A percentile compares a stretch with the other conserved stretches of the same genome.
Evolutionary conservation across 441 rosid species (phyloP).

Genomic region (Eruca vesicaria): DNA sequence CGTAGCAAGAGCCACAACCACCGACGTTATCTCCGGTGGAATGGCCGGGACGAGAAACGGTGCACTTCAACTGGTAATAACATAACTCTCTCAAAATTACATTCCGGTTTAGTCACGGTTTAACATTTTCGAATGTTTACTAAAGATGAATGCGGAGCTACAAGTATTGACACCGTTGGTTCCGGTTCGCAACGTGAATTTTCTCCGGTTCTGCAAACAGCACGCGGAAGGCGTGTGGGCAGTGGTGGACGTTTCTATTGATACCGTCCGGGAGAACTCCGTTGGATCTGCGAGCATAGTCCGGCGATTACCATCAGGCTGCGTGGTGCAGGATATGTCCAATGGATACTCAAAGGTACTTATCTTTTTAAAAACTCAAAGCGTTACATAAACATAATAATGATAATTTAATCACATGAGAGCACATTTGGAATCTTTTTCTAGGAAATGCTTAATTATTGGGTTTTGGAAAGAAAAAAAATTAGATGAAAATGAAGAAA

Average conservation of each 20-base stretch:
- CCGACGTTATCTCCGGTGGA: constrained; percentile 71
- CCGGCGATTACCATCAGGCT: constrained; percentile 91
- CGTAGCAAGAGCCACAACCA: constrained; percentile 66
- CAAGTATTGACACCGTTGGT: constrained; percentile 92
- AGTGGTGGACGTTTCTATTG: constrained; percentile 85
- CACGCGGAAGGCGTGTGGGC: constrained; percentile 93
- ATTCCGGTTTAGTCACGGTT: constrained; percentile 6
- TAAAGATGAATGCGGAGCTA: constrained; percentile 95
- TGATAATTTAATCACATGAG: not conserved
- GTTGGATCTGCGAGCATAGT: constrained; percentile 41
- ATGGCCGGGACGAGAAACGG: constrained; percentile 74
- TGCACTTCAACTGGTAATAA: constrained; percentile 66
- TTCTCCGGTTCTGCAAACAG: constrained; percentile 90
- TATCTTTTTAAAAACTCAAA: not conserved
- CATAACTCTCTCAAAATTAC: not conserved
- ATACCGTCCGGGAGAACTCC: constrained; percentile 48
- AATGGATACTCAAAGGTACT: constrained; percentile 84
- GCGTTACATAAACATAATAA: not conserved
- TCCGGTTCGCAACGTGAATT: constrained; percentile 77
- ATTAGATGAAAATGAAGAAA: constrained; percentile 33
- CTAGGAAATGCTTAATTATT: not conserved
- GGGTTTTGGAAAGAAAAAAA: constrained; percentile 17
- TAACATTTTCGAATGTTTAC: not conserved
- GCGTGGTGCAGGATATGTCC: constrained; percentile 90
- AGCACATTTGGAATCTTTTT: constrained; percentile 25